A percentile compares a stretch with the other conserved stretches of the same genome.
These are phyloP conservation scores for Blumeria graminis DNA, from an alignment of 2,329 filamentous ascomycete species.

Conservation along the genomic window DNA sequence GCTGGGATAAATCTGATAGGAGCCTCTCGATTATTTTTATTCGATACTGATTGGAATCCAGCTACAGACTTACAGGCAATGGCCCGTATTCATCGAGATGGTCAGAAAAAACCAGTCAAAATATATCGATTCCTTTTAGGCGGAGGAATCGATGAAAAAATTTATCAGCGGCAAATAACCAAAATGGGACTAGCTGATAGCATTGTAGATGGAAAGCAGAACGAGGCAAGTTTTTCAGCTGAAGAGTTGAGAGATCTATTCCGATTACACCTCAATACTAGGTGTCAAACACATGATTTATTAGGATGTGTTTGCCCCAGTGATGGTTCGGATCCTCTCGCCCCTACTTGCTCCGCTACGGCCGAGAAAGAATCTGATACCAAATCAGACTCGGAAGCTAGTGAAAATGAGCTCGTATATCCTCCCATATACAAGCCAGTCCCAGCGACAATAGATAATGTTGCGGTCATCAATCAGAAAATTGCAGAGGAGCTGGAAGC, in stretches of 20 bases:
- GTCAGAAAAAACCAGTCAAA: slow-evolving; percentile 40
- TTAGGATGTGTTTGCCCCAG: slow-evolving; percentile 38
- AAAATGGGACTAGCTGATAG: slow-evolving; percentile 47
- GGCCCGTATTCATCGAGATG: slow-evolving; percentile 50
- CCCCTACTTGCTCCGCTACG: slow-evolving; percentile 4
- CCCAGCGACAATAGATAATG: slow-evolving; percentile 21
- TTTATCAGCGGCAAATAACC: slow-evolving; percentile 47
- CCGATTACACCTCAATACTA: slow-evolving; percentile 31
- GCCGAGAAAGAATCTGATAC: slow-evolving; percentile 2
- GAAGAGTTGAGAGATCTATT: slow-evolving; percentile 46
- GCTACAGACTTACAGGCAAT: slow-evolving; percentile 51
- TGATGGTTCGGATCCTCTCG: slow-evolving; percentile 17
- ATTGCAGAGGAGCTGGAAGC: slow-evolving; percentile 15
- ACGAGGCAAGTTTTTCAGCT: slow-evolving; percentile 34
- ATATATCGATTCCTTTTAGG: slow-evolving; percentile 47
- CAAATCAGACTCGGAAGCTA: slow-evolving; percentile 9
- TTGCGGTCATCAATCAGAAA: slow-evolving; percentile 20
- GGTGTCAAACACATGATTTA: slow-evolving; percentile 44
- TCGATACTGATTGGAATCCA: slow-evolving; percentile 57
- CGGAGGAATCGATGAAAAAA: slow-evolving; percentile 49
- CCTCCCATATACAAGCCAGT: slow-evolving; percentile 11
- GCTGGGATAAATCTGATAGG: slow-evolving; percentile 47
- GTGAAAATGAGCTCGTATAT: slow-evolving; percentile 12
- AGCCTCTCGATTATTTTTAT: slow-evolving; percentile 43
- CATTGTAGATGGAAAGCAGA: slow-evolving; percentile 42